Evolutionary conservation across 352 stramenopile species (phyloP), one percentile per base, ranked within the genome.

Genomic region (Pythium graminicola): DNA sequence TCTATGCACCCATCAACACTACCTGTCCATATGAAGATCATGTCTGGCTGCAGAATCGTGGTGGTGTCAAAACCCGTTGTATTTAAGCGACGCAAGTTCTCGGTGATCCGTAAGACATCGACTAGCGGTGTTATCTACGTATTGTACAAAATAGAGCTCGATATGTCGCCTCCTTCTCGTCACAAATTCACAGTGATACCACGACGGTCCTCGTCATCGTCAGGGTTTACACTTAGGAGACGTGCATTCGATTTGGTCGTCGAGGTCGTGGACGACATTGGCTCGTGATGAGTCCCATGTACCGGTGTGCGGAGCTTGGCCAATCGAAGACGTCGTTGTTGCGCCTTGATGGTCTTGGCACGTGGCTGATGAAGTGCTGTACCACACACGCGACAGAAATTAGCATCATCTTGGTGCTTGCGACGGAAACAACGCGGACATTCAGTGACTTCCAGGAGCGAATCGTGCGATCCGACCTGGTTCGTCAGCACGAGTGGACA

Each of bases 351-450:
- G 36, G 45, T 78, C 63, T 85, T 84, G 29, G 57, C 64, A 2
- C 76, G 78, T 33, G 73, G 67, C 62, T 80, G 69, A 16, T 77
- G 73, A 33, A 90, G 55, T 14, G 77, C 57, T 1, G 67, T 78
- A 5, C 80, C 65, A 47, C 80, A 91, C 24, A 84, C 73, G 31
- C 80, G 79, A 46, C 80, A 91, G 40, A 87, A 91, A 20, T 84
- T 86, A 24, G 80, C 77, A 50, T 85, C 81, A 20, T 85, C 70
- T 41, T 91, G 80, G 42, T 91, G 80, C 40, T 84, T 73, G 45
- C 80, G 76, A 31, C 80, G 79, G 47, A 85, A 91, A 53, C 77
- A 88, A 3, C 71, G 72, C 17, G 66, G 61, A 39, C 80, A 91
- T 43, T 87, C 74, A 38, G 70, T 73, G 9, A 84, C 63, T 54